phyloP scores from a whole-genome alignment of 495 filamentous ascomycete species.

The Viridothelium virens region DNA sequence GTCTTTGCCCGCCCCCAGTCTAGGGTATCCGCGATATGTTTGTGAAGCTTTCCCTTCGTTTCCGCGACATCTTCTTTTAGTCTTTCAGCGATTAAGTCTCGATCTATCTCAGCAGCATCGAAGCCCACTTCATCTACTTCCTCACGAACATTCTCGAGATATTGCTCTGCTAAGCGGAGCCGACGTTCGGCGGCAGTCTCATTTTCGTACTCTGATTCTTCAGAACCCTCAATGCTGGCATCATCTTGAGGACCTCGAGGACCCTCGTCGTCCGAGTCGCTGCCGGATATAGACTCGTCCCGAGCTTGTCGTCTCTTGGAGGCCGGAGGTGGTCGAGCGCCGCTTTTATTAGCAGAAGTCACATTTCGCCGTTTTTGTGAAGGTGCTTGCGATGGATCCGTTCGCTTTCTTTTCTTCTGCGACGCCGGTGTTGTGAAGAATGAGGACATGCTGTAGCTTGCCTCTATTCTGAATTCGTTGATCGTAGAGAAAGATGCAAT shows the following conservation, averaged over 20 bases:
- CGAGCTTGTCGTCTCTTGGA: slow-evolving; percentile 23
- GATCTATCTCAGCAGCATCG: slow-evolving; percentile 85
- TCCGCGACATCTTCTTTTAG: slow-evolving; percentile 91
- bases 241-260: slow-evolving; percentile 28
- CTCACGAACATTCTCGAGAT: slow-evolving; percentile 77
- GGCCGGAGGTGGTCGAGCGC: slow-evolving; percentile 18
- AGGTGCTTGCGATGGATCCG: slow-evolving; percentile 19
- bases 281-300: slow-evolving; percentile 72
- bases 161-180: slow-evolving; percentile 82
- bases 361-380: neutral
- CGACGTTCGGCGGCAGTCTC: slow-evolving; percentile 87
- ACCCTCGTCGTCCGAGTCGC: slow-evolving; percentile 62
- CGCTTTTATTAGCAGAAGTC: slow-evolving; percentile 23
- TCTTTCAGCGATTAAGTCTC: slow-evolving; percentile 61
- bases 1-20: slow-evolving; percentile 37
- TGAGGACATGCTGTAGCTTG: slow-evolving; percentile 31
- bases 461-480: neutral
- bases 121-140: slow-evolving; percentile 72
- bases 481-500: slow-evolving; percentile 1
- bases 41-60: slow-evolving; percentile 81
- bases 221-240: slow-evolving; percentile 41
- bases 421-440: slow-evolving; percentile 40
- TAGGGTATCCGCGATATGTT: slow-evolving; percentile 57
- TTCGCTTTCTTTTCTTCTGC: slow-evolving; percentile 38
- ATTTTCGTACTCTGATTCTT: slow-evolving; percentile 51